Evolutionary conservation across 2,329 filamentous ascomycete species (phyloP), one percentile per base, ranked within the genome.

Genomic region (Drechmeria coniospora): DNA sequence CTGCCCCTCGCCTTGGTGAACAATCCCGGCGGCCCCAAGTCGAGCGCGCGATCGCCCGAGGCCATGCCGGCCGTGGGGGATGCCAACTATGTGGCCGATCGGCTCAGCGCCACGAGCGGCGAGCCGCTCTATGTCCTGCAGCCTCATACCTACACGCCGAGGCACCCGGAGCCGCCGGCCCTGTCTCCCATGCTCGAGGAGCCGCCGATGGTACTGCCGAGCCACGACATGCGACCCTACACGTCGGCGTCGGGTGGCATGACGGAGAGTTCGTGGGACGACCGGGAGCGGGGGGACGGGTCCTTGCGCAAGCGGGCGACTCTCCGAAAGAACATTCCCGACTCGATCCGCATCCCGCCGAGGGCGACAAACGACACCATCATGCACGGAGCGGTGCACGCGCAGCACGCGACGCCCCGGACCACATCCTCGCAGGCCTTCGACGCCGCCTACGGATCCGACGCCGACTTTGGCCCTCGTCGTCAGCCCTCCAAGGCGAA

Each of bases 91-190:
- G 27, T 33, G 13, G 32, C 39, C 6, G 54, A 16, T 13, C 27
- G 21, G 5, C 26, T 24, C 12, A 29, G 32, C 12, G n/a, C 30
- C 8, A 29, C 29, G 4, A 33, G 23, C 13, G 36, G 65, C 21
- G 53, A 54, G 8, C 47, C 55, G 0, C 40, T 71, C 1, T 71
- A 59, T 32, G 53, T 73, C 14, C 50, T 74, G 4, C 67, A 73
- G 35, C 68, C 68, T 9, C 54, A 59, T 19, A 70, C 65, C 1
- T 73, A 73, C 37, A 70, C 65, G 1, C 68, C 68, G 0, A 29
- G 33, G 13, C 25, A 26, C 1, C 20, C 27, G 4, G 31, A 23
- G 5, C 24, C 31, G 5, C 24, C 31, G 10, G 12, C 24, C 4
- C 22, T 25, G 2, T 28, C 34, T 2, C 26, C 26, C 8, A n/a